Evolutionary conservation across 2,329 filamentous ascomycete genomes (phyloP).

Genomic region (Cephalotrichum gorgonifer): DNA sequence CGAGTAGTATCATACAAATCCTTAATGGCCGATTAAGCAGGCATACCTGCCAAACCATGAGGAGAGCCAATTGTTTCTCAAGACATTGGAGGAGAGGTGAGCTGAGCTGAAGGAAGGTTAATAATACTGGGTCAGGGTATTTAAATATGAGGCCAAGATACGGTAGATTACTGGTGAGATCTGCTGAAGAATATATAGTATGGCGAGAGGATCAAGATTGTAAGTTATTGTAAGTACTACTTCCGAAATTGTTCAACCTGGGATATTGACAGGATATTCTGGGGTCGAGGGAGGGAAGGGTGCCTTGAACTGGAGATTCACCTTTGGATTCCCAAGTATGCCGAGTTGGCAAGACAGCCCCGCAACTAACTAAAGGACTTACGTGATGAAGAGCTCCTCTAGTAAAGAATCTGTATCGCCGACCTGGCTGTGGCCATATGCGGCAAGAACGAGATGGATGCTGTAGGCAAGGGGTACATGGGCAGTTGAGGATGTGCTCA

Average conservation of each 20-base stretch:
- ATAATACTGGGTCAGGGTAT: constrained; percentile 14
- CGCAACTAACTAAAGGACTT: constrained; percentile 9
- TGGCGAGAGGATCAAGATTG: neutral
- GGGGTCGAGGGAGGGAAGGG: constrained; percentile 11
- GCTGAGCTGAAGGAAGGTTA: constrained; percentile 14
- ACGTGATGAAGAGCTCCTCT: constrained; percentile 7
- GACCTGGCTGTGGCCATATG: constrained; percentile 12
- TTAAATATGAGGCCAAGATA: constrained; percentile 13
- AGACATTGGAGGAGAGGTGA: constrained; percentile 11
- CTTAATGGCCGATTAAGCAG: too few species aligned
- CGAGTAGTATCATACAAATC: too few species aligned
- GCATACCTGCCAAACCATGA: too few species aligned
- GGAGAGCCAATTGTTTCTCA: too few species aligned
- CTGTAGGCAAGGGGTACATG: neutral
- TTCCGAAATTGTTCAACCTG: constrained; percentile 15
- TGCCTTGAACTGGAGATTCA: constrained; percentile 11
- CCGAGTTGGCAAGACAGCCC: constrained; percentile 11
- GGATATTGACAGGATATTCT: constrained; percentile 17
- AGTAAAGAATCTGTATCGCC: constrained; percentile 9
- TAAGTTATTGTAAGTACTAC: constrained; percentile 13
- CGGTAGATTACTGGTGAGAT: constrained; percentile 10
- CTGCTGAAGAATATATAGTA: neutral
- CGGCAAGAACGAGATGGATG: constrained; percentile 10
- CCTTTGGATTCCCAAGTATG: constrained; percentile 10
- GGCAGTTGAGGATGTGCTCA: neutral